Evolutionary conservation across 1,284 basidiomycete genomes (phyloP), one percentile per base, ranked within the genome.

Genomic region (Papiliotrema fonsecae): DNA sequence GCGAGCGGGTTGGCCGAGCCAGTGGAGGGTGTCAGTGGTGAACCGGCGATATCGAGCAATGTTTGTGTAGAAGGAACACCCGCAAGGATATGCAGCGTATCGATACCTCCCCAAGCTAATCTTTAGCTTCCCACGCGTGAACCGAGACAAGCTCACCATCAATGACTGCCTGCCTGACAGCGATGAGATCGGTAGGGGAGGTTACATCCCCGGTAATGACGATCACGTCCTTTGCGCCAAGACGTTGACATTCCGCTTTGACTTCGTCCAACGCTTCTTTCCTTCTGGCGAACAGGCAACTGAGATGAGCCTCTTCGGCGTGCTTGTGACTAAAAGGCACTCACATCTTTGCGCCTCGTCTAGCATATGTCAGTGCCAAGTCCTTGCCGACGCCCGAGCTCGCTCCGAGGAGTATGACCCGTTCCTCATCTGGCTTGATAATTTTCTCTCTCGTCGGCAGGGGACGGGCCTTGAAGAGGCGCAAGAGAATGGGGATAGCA

Each of bases 1-100:
- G 31, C 39, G 11, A 39, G 27, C 10, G 28, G 41, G 16, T 43
- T 31, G 16, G 49, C 41, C 31, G 50, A 50, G 13, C 50, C 50
- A 5, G 57, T 34, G 25, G 52, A 42, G 10, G 53, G 42, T 4
- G 50, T 42, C 4, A 61, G 44, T 1, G 55, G 28, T 4, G 83
- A 76, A 0, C 84, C 84, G 10, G 87, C 85, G 4, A 88, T 75
- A 14, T 82, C 80, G 62, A 93, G 77, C 16, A 96, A 72, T 0
- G 90, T 87, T 40, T 81, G 81, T 2, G 91, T 78, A 2, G 89
- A 85, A 1, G 88, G 89, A 0, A 92, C 87, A 5, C 92, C 92
- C 6, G 91, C 90, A 46, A 83, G 81, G 47, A 96, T 82, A 39
- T 91, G 77, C 4, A 94, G 66, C 0, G 91, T 96, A 66, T 96